Base-by-base conservation (phyloP, 148 eudicot species). In the Pouteria glomerata region DNA sequence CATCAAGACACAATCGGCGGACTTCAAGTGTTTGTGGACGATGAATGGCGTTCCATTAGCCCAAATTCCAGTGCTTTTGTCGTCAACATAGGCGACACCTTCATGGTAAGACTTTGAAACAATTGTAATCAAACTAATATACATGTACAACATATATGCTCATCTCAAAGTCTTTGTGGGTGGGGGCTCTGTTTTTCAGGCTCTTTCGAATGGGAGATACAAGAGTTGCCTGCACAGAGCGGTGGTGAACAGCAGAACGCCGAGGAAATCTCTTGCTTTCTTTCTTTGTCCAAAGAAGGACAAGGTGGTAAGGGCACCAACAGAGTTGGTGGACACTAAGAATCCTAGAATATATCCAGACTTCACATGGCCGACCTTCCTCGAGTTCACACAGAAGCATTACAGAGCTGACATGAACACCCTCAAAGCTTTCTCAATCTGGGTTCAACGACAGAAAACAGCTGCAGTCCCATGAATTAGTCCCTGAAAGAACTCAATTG, bases 31-130 rank as follows among this genome's bases (percentile, higher is more conserved):
- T 81, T 83, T 65, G 91, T 87, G 6, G 88, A 87, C 44, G 65
- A 79, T 12, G 69, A 87, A 56, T 87, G 91, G 91, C 70, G 69
- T 18, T 82, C 76, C 16, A 85, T 87, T 13, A 30, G 61, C 6
- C 91, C 91, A 13, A 77, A 83, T 34, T 67, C 73, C 70, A 69
- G 71, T 44, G 80, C 91, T 50, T 85, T 87, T 71, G 91, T 87
- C 7, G 91, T 87, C 68, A 87, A 87, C 84, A 83, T 87, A 1
- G 91, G 91, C 21, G 91, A 85, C 76, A 87, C 91, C 44, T 87
- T 87, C 75, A 85, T 83, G 88, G 91, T 87, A 80, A 74, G n/a
- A n/a, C n/a, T n/a, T n/a, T n/a, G n/a, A n/a, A n/a, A n/a, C n/a
- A n/a, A n/a, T n/a, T n/a, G n/a, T n/a, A n/a, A n/a, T n/a, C n/a